Evolutionary conservation across 73 alveolate genomes (phyloP), one percentile per base, ranked within the genome.

Genomic region (Paraurostyla sp.): DNA sequence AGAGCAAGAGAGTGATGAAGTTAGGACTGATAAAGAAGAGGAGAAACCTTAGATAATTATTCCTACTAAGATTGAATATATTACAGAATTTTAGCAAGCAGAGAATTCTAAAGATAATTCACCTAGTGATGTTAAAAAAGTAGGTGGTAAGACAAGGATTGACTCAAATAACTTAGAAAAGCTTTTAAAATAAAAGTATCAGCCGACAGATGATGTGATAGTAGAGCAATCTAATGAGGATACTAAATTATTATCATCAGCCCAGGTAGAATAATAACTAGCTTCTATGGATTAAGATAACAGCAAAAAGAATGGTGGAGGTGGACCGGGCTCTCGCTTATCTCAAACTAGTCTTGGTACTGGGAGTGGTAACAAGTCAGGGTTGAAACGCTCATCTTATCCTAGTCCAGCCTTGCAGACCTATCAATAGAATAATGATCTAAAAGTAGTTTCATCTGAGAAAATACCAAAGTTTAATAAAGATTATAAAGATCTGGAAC

Each of bases 201-300:
- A 73, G 33, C 86, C 86, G 41, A 49, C 65, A 45, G 46, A 73
- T 36, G 86, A 73, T 45, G 71, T 73, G 6, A 73, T 73, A 11
- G 46, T 73, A 36, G 86, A 73, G 52, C 27, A 73, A 73, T 48
- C 86, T 2, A 48, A 48, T 73, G 86, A 73, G 41, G 86, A 73
- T 25, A 73, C 86, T 6, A 73, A 73, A 29, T 4, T 23, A 16
- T 30, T 42, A 18, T 15, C 13, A 15, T 46, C 57, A 13, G 18
- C 57, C 18, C 57, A 46, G 57, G 13, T 18, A 46, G 57, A 15
- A 46, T 15, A 46, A 46, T 46, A 18, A 46, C 13, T 15, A 15
- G 23, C 13, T n/a, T 48, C 71, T 45, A 43, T 22, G 27, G 65
- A 73, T 45, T 45, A 46, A 18, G 59, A 43, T 25, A 43, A 56